Evolutionary conservation across 2,329 filamentous ascomycete species (phyloP).

Genomic region (Dendrostoma leiphaemia): DNA sequence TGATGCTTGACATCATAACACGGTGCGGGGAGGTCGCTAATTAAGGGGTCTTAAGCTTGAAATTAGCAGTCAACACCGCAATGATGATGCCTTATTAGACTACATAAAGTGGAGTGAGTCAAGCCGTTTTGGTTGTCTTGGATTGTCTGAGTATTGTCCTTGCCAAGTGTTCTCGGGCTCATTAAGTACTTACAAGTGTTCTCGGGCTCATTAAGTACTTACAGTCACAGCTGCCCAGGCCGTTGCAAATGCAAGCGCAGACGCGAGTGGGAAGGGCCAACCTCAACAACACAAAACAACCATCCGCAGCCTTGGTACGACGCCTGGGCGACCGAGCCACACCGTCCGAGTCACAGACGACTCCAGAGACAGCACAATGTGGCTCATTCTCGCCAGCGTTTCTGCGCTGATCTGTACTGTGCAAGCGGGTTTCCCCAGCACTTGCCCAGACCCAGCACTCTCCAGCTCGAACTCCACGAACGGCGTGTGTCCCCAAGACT

Average conservation of each 20-base stretch:
- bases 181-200: too few relatives aligned
- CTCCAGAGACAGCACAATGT: not conserved
- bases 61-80: not conserved
- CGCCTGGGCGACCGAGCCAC: too few relatives aligned
- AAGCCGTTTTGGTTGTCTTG: too few relatives aligned
- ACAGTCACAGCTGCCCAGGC: too few relatives aligned
- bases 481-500: slow-evolving; percentile 26
- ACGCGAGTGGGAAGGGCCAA: too few relatives aligned
- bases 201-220: too few relatives aligned
- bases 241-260: too few relatives aligned
- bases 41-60: not conserved
- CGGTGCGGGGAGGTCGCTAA: not conserved
- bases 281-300: too few relatives aligned
- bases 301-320: too few relatives aligned
- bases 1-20: not conserved
- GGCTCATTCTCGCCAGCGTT: not conserved
- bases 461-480: slow-evolving; percentile 14
- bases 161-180: too few relatives aligned
- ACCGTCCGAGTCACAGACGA: not conserved
- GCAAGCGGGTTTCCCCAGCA: not conserved
- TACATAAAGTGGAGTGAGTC: too few relatives aligned
- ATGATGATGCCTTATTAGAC: not conserved
- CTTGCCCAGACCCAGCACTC: slow-evolving; percentile 3
- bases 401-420: not conserved
- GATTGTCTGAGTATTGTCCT: too few relatives aligned